Percentiles rank a stretch among this genome's conserved stretches.
Conservation (phyloP, 345 rosid species). For the Alliaria petiolata region DNA sequence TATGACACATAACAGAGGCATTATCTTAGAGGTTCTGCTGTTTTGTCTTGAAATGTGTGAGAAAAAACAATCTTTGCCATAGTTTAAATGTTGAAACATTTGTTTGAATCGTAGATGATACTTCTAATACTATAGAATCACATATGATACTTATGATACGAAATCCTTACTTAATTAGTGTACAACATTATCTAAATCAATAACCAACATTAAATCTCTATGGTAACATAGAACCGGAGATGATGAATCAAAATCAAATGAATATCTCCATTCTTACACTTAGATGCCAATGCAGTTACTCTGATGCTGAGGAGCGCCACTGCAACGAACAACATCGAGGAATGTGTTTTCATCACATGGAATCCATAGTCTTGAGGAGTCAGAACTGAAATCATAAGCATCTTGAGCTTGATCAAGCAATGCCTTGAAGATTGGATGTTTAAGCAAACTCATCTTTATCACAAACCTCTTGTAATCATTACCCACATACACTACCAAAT, state of each 20-base stretch:
- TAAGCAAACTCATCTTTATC: conserved; percentile 61
- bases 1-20: no score
- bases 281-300: conserved; percentile 36
- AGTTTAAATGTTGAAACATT: background rate
- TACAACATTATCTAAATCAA: conserved; percentile 28
- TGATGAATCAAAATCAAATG: conserved; percentile 25
- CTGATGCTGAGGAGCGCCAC: conserved; percentile 38
- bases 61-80: background rate
- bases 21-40: no score
- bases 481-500: conserved; percentile 78
- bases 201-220: conserved; percentile 19
- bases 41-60: no score
- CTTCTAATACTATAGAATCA: background rate
- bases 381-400: conserved; percentile 50
- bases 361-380: conserved; percentile 63
- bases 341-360: conserved; percentile 78
- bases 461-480: conserved; percentile 63
- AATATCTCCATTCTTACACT: conserved; percentile 25
- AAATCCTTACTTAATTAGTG: conserved; percentile 15
- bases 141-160: conserved; percentile 26
- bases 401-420: conserved; percentile 78
- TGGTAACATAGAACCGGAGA: conserved; percentile 20
- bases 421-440: conserved; percentile 74
- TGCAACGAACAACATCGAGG: conserved; percentile 65
- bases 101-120: background rate